Base-by-base conservation (phyloP, 2,329 filamentous ascomycete genomes). In the Talaromyces sp. region DNA sequence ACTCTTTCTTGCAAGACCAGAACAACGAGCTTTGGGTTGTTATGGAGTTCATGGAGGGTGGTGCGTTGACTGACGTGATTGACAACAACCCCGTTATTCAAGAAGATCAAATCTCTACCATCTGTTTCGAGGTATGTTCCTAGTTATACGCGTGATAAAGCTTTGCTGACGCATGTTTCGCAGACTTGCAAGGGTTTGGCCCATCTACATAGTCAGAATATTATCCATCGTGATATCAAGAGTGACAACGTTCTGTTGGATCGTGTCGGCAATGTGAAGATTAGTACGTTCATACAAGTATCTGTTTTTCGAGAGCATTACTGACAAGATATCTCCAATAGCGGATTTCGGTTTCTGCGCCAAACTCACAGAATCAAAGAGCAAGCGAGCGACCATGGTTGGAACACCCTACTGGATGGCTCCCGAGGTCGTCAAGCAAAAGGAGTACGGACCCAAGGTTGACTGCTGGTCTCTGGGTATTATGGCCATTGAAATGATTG, bases 371-470 rank as follows among this genome's bases (percentile, higher is more conserved):
- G 95, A 98, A 76, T 90, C 93, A 69, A 96, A 96, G 81, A 95
- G 88, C 72, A 98, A 99, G 85, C 93, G 95, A 78, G 93, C 94
- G 50, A 99, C 95, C 66, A 98, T 99, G 95, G 95, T 99, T 63
- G 95, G 95, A 69, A 99, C 95, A 39, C 95, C 95, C 16, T 99
- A 98, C 84, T 99, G 95, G 95, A 99, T 99, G 95, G 95, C 95
- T 9, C 95, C 95, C 43, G 95, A 99, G 79, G 95, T 99, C 52
- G 95, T 99, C 76, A 98, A 98, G 83, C 95, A 98, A 78, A 98
- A 98, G 83, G 94, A 97, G 79, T 99, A 99, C 74, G 95, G 94
- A 45, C 91, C 91, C 75, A 98, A 98, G 84, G 95, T 98, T 68
- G 95, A 99, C 75, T 97, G 98, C 75, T 99, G 95, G 95, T 97